A percentile compares a stretch with the other conserved stretches of the same genome.
phyloP scores from a whole-genome alignment of 208 protist species.

The Acanthamoeba lenticulata region DNA sequence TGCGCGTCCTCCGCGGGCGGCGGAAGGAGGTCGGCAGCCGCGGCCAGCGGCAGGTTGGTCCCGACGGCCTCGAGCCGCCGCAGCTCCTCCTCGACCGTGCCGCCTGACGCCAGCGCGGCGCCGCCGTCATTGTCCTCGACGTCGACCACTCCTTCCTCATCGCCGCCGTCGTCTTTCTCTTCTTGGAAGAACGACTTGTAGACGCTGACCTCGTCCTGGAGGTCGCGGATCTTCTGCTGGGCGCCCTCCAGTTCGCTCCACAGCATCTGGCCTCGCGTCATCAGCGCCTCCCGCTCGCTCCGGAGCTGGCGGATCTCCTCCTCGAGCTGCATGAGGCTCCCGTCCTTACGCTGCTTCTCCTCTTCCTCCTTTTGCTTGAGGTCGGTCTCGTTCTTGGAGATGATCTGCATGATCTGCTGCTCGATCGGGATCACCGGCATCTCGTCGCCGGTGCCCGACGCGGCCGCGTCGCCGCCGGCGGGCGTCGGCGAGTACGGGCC shows the following conservation, averaged over 20 bases:
- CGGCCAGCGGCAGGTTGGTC: neutral
- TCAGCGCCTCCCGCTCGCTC: neutral
- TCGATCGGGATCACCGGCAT: neutral
- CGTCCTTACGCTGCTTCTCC: constrained; percentile 7
- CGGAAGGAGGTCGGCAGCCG: neutral
- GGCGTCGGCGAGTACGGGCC: neutral
- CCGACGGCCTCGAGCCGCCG: neutral
- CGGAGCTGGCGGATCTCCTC: neutral
- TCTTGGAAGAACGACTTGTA: neutral
- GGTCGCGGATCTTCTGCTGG: neutral
- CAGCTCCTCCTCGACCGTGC: neutral
- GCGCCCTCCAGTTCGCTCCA: constrained; percentile 5
- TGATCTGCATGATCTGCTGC: constrained; percentile 11
- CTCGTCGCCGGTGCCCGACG: neutral
- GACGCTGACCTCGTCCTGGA: neutral
- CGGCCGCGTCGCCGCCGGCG: neutral
- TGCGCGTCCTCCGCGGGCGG: neutral
- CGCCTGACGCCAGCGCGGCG: neutral
- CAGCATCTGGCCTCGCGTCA: neutral
- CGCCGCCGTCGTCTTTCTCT: neutral
- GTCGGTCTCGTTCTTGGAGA: neutral
- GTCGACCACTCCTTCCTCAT: neutral
- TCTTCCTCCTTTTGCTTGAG: constrained; percentile 24
- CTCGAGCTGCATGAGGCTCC: neutral
- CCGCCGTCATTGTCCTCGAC: neutral